Evolutionary conservation across 805 yeast genomes (phyloP), one percentile per base, ranked within the genome.

Genomic region (Teunomyces cretensis): DNA sequence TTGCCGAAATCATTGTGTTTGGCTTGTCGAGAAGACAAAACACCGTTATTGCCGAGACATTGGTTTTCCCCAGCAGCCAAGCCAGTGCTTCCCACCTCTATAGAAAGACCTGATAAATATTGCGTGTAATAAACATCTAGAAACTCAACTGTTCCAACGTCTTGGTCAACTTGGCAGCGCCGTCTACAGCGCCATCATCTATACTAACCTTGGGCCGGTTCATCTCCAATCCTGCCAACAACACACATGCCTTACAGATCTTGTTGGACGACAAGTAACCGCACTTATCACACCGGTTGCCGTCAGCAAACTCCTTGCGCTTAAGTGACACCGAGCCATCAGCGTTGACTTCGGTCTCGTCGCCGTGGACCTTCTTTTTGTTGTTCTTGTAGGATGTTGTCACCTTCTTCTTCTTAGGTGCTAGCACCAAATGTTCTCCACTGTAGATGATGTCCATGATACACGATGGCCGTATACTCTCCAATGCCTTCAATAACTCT

Each of bases 371-470:
- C 9, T 33, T 39, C 19, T 45, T 36, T 40, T 59, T 61, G 48
- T 61, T 63, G 22, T 56, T 64, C 44, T 69, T 65, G 53, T 60
- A 67, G 45, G 58, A 60, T 14, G 54, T 60, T 45, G 77, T 75
- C n/a, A 46, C 48, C 48, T 64, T 69, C 50, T 71, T 70, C 58
- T 76, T 80, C 61, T 76, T 82, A 28, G 79, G 79, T 52, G 79
- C 78, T 39, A 91, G 65, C 28, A 79, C 83, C 52, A 91, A 78
- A 49, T 83, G 84, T 65, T 94, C 99, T 30, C 99, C 99, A 52
- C 96, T 87, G 53, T 87, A 86, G 27, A 94, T 94, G 44, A 94
- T 88, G 67, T 94, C 99, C 62, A 94, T 80, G 45, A 94, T 94
- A 58, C 97, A 86, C 30, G 94, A 83, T 12, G 99, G 97, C 55